Evolutionary conservation across 805 yeast genomes (phyloP).

Genomic region (Yarrowia osloensis): DNA sequence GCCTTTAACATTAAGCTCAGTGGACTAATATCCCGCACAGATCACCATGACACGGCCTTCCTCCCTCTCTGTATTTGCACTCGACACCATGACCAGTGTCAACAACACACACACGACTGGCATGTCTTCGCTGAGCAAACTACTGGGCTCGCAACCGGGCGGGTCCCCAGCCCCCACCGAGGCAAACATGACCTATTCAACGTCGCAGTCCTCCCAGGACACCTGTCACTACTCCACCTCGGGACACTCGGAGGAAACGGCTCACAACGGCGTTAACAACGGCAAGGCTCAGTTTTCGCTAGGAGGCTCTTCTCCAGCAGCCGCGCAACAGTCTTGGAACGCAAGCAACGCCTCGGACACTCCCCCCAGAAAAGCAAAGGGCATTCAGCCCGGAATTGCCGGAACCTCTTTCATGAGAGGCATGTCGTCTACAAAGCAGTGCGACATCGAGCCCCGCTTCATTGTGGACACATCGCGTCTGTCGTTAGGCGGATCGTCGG

Average conservation of each 20-base stretch:
- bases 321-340: constrained; percentile 15
- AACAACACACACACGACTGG: constrained; percentile 31
- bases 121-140: constrained; percentile 34
- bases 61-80: background rate
- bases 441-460: constrained; percentile 79
- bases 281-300: constrained; percentile 30
- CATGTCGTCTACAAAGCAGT: constrained; percentile 44
- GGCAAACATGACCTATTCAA: background rate
- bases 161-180: background rate
- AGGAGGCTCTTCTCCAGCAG: constrained; percentile 14
- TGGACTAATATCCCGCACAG: constrained; percentile 18
- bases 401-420: constrained; percentile 32
- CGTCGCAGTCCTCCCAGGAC: constrained; percentile 6
- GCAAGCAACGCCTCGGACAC: background rate
- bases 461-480: constrained; percentile 78
- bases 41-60: constrained; percentile 19
- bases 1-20: constrained; percentile 20
- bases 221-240: constrained; percentile 32
- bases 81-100: constrained; percentile 27
- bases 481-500: constrained; percentile 36
- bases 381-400: constrained; percentile 33
- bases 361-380: constrained; percentile 30
- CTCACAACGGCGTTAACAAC: background rate
- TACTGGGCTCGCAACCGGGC: constrained; percentile 32
- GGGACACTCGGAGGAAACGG: constrained; percentile 22